A percentile compares a stretch with the other conserved stretches of the same genome.
These are phyloP conservation scores for Kwoniella dejecticola DNA, from an alignment of 768 basidiomycete genomes.

Conservation along the genomic window DNA sequence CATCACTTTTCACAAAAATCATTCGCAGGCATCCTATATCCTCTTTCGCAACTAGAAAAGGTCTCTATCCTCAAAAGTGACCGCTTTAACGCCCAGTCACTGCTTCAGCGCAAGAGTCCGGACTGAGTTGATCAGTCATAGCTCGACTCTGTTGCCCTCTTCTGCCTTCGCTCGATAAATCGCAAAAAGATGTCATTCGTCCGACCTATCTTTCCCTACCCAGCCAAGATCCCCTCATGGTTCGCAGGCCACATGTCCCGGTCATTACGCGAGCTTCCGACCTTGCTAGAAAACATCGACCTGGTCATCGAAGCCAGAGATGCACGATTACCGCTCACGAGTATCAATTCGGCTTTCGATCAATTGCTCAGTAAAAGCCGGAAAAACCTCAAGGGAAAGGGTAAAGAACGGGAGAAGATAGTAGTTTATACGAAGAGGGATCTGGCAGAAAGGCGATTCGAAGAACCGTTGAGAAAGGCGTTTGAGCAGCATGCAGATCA, in stretches of 20 bases:
- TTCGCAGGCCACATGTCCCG: slow-evolving; percentile 94
- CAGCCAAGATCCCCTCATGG: slow-evolving; percentile 83
- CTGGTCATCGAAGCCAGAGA: slow-evolving; percentile 94
- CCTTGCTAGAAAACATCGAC: slow-evolving; percentile 66
- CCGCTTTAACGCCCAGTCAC: too few relatives aligned
- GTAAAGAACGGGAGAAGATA: slow-evolving; percentile 68
- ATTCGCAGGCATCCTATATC: too few relatives aligned
- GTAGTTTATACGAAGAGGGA: slow-evolving; percentile 93
- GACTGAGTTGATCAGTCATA: too few relatives aligned
- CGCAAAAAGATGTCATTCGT: slow-evolving; percentile 24
- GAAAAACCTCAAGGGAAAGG: slow-evolving; percentile 28
- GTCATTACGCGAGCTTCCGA: slow-evolving; percentile 75
- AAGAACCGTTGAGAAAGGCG: slow-evolving; percentile 61
- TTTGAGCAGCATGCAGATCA: slow-evolving; percentile 54
- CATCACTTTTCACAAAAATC: slow-evolving; percentile 4
- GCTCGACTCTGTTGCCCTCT: too few relatives aligned
- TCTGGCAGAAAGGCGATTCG: slow-evolving; percentile 82
- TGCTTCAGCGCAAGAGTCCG: too few relatives aligned
- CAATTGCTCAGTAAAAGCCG: slow-evolving; percentile 53
- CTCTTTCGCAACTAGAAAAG: too few relatives aligned
- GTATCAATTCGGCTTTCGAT: slow-evolving; percentile 88
- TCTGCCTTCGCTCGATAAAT: too few relatives aligned
- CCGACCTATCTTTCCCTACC: slow-evolving; percentile 56
- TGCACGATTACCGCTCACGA: slow-evolving; percentile 86
- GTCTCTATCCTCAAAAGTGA: too few relatives aligned